phyloP scores from a whole-genome alignment of 805 yeast species.

The Ogataea pini region DNA sequence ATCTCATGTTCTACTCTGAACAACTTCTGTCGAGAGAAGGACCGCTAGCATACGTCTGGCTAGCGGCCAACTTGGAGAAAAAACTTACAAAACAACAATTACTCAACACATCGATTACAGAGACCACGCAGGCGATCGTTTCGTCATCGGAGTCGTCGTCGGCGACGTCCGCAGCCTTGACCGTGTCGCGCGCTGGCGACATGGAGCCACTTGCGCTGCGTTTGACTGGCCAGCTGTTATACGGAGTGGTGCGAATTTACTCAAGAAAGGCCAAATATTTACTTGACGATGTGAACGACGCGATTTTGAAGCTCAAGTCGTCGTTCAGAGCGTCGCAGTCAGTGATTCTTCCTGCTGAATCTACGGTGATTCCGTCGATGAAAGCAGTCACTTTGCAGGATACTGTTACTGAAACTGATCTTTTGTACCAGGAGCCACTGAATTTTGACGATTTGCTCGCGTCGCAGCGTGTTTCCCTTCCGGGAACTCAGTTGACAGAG shows the following conservation, averaged over 20 bases:
- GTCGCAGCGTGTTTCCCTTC: slow-evolving; percentile 14
- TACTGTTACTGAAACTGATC: slow-evolving; percentile 76
- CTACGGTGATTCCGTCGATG: slow-evolving; percentile 61
- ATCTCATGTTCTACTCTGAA: slow-evolving; percentile 51
- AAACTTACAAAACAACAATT: slow-evolving; percentile 72
- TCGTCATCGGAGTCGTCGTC: slow-evolving; percentile 30
- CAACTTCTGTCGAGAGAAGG: slow-evolving; percentile 66
- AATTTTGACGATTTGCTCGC: slow-evolving; percentile 38
- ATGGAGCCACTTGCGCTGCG: slow-evolving; percentile 71
- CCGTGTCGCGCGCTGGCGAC: slow-evolving; percentile 20
- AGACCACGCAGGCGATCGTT: slow-evolving; percentile 67
- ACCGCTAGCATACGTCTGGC: slow-evolving; percentile 88
- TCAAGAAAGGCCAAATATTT: slow-evolving; percentile 82
- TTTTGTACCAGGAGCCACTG: slow-evolving; percentile 65
- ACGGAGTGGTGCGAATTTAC: slow-evolving; percentile 86
- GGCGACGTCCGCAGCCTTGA: slow-evolving; percentile 8
- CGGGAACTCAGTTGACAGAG: slow-evolving; percentile 10
- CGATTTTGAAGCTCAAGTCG: slow-evolving; percentile 67
- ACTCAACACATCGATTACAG: slow-evolving; percentile 66
- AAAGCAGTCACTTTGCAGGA: slow-evolving; percentile 66
- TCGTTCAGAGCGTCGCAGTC: slow-evolving; percentile 54
- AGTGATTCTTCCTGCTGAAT: slow-evolving; percentile 58
- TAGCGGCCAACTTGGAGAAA: slow-evolving; percentile 86
- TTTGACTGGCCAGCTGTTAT: slow-evolving; percentile 79
- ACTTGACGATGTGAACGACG: slow-evolving; percentile 80